Evolutionary conservation across 2,329 filamentous ascomycete genomes (phyloP), one percentile per base, ranked within the genome.

Genomic region (Colletotrichum cuscutae): DNA sequence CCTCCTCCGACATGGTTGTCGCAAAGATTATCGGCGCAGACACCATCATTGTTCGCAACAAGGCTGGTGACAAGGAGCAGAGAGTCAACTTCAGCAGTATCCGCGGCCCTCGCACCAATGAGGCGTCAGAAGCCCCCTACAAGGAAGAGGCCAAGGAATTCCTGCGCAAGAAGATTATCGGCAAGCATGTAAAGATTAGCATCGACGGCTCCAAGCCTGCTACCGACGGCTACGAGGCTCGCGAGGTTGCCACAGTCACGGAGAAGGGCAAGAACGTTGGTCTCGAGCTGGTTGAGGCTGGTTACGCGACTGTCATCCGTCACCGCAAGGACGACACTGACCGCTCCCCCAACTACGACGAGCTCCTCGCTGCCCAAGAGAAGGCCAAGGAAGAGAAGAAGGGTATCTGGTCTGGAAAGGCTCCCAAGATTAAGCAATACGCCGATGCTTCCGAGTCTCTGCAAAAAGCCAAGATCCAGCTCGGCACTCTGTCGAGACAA

Each of bases 291-390:
- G 95, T 98, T n/a, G 94, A 98, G 84, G 94, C 94, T 76, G 97
- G 97, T 35, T 98, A 95, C 86, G 94, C 93, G 28, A 96, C 95
- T 0, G 97, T 99, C 9, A 97, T 99, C 79, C 92, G 97, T 74
- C 97, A 99, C 84, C 91, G 95, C 76, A 94, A 96, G 83, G 96
- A 98, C 79, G 97, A 99, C 80, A 94, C 94, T 4, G 97, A 99
- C 82, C 90, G 97, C 65, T 96, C 95, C 61, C 92, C 95, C 22
- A 95, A 98, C 82, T 99, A 98, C 80, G 97, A 99, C 78, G 93
- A 96, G 79, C 88, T 97, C 13, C 87, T 97, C 22, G 91, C 91
- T 46, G 94, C 94, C 3, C 94, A 97, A 80, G 93, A 95, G 79
- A 89, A 87, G 73, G 96, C 97, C 64, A 95, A 97, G 84, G 91